phyloP scores from a whole-genome alignment of 208 protist species.

The Trypanosoma rangeli region DNA sequence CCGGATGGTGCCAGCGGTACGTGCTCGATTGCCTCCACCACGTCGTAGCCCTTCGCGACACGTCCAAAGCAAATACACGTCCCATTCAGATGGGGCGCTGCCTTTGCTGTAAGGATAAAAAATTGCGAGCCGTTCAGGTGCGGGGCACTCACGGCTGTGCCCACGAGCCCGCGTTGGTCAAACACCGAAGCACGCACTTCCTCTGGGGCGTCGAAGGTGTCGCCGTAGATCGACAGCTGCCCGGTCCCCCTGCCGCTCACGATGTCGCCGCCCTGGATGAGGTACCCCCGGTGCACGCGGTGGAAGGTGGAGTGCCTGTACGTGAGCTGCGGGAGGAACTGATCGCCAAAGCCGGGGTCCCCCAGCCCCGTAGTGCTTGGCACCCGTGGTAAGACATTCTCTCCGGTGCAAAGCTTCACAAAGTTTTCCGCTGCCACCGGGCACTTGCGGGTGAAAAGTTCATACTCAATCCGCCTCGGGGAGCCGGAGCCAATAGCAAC shows the following conservation, averaged over 20 bases:
- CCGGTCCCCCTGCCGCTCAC: slow-evolving; percentile 87
- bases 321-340: slow-evolving; percentile 84
- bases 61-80: slow-evolving; percentile 96
- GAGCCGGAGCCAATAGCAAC: slow-evolving; percentile 51
- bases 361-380: slow-evolving; percentile 55
- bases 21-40: slow-evolving; percentile 78
- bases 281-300: slow-evolving; percentile 89
- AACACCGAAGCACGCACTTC: slow-evolving; percentile 93
- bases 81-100: slow-evolving; percentile 78
- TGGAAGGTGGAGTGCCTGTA: slow-evolving; percentile 93
- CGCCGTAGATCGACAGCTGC: slow-evolving; percentile 97
- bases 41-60: slow-evolving; percentile 81
- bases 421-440: slow-evolving; percentile 87
- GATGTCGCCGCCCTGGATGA: slow-evolving; percentile 92
- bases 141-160: slow-evolving; percentile 97
- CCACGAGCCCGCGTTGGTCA: slow-evolving; percentile 88
- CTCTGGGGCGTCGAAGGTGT: slow-evolving; percentile 92
- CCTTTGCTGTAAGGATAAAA: slow-evolving; percentile 83
- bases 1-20: slow-evolving; percentile 48
- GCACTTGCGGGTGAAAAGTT: slow-evolving; percentile 77
- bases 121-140: slow-evolving; percentile 96
- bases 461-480: slow-evolving; percentile 69
- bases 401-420: slow-evolving; percentile 85
- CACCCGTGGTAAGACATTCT: slow-evolving; percentile 63
- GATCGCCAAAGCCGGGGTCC: slow-evolving; percentile 69